These are phyloP conservation scores for Meyerozyma athensensis DNA, from an alignment of 1,139 yeast species.

Conservation along the genomic window DNA sequence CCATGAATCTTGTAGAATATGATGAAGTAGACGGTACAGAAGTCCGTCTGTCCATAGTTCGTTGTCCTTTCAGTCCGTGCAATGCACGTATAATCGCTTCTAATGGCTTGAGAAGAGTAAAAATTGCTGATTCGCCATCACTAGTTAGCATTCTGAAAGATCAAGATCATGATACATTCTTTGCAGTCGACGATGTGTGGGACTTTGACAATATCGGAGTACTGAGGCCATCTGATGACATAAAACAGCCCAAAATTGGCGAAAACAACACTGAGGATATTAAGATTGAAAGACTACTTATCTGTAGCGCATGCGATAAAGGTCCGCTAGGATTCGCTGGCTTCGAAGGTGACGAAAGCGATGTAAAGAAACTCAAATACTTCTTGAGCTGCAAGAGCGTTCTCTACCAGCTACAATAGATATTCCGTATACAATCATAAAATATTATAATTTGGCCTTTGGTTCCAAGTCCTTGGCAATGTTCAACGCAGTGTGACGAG, in stretches of 20 bases:
- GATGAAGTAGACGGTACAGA: neutral
- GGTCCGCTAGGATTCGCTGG: constrained; percentile 75
- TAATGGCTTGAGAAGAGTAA: neutral
- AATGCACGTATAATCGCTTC: constrained; percentile 1
- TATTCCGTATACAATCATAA: neutral
- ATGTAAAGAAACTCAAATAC: constrained; percentile 36
- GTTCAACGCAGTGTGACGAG: constrained; percentile 34
- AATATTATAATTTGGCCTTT: constrained; percentile 23
- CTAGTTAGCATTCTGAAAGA: neutral
- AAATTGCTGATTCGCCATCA: neutral
- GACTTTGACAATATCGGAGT: constrained; percentile 76
- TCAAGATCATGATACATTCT: constrained; percentile 20
- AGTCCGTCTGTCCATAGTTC: neutral
- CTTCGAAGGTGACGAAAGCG: constrained; percentile 20
- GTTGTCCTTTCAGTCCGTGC: constrained; percentile 1
- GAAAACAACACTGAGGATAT: constrained; percentile 14
- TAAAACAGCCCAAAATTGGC: constrained; percentile 16
- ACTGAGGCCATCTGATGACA: constrained; percentile 41
- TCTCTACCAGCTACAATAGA: constrained; percentile 22
- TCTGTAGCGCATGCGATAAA: constrained; percentile 70
- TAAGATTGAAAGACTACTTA: constrained; percentile 46
- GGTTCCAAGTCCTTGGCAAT: constrained; percentile 32
- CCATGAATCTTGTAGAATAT: neutral
- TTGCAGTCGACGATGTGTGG: constrained; percentile 56
- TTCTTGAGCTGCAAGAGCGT: constrained; percentile 44